Evolutionary conservation across 164 flowering plant genomes (phyloP).

Genomic region (Malania oleifera): DNA sequence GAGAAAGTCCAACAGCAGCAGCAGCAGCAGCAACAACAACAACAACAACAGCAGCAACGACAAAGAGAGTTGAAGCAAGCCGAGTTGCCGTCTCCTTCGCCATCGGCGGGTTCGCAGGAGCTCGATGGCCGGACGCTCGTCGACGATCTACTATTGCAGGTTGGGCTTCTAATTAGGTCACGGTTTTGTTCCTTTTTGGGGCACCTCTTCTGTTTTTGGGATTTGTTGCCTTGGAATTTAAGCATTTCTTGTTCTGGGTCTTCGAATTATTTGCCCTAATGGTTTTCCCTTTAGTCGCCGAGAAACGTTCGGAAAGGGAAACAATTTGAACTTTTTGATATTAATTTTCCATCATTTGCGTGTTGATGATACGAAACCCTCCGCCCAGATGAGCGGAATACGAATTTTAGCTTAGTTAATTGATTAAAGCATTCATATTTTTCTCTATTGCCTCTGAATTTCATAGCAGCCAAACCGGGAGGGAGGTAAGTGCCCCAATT

Average conservation of each 20-base stretch:
- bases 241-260: not conserved
- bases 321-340: no score
- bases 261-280: not conserved
- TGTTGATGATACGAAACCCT: no score
- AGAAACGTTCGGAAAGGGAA: no score
- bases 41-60: not conserved
- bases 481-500: no score
- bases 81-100: not conserved
- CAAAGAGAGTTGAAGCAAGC: not conserved
- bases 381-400: no score
- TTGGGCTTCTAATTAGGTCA: constrained; percentile 12
- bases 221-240: not conserved
- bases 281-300: no score
- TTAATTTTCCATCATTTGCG: no score
- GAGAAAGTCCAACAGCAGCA: constrained; percentile 14
- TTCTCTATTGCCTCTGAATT: not conserved
- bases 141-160: constrained; percentile 57
- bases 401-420: no score
- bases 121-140: constrained; percentile 20
- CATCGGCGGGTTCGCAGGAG: constrained; percentile 3
- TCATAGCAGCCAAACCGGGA: not conserved
- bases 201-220: not conserved
- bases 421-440: no score
- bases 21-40: not conserved
- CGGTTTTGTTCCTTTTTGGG: not conserved